These are phyloP conservation scores for Chrysanthemum makinoi DNA, from an alignment of 129 eudicot genomes.

Conservation along the genomic window DNA sequence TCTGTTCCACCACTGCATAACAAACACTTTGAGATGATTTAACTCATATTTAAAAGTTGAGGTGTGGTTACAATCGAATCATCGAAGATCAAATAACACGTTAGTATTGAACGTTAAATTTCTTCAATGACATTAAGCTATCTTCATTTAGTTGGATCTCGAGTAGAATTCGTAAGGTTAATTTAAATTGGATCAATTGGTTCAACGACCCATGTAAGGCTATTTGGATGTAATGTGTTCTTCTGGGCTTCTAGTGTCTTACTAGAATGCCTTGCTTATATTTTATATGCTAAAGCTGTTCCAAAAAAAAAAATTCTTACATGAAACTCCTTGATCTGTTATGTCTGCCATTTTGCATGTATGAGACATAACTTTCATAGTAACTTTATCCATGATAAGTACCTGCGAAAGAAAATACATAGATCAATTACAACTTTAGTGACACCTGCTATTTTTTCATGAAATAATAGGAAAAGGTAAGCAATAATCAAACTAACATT, in stretches of 20 bases:
- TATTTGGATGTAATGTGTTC: no score
- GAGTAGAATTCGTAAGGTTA: no score
- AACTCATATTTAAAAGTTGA: background rate
- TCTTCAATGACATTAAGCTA: conserved; percentile 8
- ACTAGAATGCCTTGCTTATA: no score
- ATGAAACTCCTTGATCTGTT: conserved; percentile 93
- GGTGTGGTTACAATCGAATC: no score
- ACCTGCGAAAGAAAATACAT: conserved; percentile 46
- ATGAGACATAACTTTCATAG: conserved; percentile 84
- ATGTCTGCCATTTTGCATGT: conserved; percentile 99
- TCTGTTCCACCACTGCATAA: conserved; percentile 96
- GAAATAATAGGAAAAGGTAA: background rate
- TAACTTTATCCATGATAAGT: conserved; percentile 93
- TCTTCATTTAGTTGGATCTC: no score
- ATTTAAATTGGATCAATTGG: no score
- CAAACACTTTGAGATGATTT: conserved; percentile 23
- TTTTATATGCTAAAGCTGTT: no score
- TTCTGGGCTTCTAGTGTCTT: no score
- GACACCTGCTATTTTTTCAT: background rate
- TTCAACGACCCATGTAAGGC: no score
- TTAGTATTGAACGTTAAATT: conserved; percentile 6
- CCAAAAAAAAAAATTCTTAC: conserved; percentile 37
- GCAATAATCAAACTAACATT: conserved; percentile 8
- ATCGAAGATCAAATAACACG: background rate
- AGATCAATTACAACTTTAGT: background rate